These are phyloP conservation scores for Sarocladium strictum DNA, from an alignment of 2,329 filamentous ascomycete species.

Conservation along the genomic window DNA sequence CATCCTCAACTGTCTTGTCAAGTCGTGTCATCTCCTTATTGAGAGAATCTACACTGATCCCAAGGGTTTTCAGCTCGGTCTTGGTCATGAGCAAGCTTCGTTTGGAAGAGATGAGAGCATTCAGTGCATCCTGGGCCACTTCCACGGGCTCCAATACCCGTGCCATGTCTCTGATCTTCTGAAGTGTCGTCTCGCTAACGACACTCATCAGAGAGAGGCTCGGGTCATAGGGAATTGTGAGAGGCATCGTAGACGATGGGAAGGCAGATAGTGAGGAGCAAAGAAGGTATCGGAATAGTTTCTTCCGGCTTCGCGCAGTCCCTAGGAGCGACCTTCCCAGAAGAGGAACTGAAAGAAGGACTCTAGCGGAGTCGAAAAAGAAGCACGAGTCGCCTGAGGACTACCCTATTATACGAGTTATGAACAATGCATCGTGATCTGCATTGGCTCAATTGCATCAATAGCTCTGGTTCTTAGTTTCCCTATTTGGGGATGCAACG, in stretches of 20 bases:
- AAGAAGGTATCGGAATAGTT: background rate
- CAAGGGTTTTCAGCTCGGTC: constrained; percentile 14
- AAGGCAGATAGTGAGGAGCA: background rate
- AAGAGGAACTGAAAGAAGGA: background rate
- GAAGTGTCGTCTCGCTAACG: background rate
- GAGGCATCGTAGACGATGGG: background rate
- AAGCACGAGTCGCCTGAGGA: background rate
- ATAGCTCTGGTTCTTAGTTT: background rate
- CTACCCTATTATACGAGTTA: background rate
- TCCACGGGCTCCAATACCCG: constrained; percentile 8
- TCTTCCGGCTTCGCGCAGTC: too few species aligned
- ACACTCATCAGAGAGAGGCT: constrained; percentile 6
- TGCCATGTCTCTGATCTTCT: background rate
- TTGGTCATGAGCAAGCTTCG: constrained; percentile 15
- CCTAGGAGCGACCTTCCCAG: too few species aligned
- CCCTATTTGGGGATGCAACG: background rate
- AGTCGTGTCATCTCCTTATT: background rate
- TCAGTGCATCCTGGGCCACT: constrained; percentile 14
- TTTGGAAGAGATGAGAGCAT: constrained; percentile 11
- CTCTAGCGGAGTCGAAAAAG: background rate
- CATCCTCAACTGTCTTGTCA: background rate
- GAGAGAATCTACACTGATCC: background rate
- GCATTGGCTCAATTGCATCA: background rate
- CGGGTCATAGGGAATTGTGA: constrained; percentile 7
- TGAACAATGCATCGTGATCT: background rate